phyloP scores from a whole-genome alignment of 345 rosid species.

The Eucalyptus pauciflora region DNA sequence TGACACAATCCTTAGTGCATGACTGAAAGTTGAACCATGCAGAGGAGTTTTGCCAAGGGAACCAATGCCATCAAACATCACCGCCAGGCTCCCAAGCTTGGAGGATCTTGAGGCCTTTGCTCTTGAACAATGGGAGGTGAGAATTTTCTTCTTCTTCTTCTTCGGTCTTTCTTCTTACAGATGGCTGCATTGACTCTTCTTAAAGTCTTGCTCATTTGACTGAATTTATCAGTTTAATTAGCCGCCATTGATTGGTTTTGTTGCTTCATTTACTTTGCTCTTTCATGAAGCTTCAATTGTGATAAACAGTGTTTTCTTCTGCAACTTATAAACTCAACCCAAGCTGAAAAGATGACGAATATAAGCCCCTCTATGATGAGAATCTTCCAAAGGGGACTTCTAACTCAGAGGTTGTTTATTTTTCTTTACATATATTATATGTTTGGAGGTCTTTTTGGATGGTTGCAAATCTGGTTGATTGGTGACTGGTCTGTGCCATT shows the following conservation, averaged over 20 bases:
- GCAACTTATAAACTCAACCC: slow-evolving; percentile 78
- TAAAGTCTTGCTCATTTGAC: neutral
- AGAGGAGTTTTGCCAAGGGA: slow-evolving; percentile 92
- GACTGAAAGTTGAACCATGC: slow-evolving; percentile 3
- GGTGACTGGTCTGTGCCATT: neutral
- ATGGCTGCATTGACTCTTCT: neutral
- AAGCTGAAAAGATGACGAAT: slow-evolving; percentile 53
- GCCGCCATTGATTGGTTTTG: neutral
- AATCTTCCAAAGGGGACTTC: slow-evolving; percentile 83
- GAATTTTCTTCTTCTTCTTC: slow-evolving; percentile 11
- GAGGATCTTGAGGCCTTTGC: slow-evolving; percentile 81
- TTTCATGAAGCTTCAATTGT: slow-evolving; percentile 17
- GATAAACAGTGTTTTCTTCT: slow-evolving; percentile 75
- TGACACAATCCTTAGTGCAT: neutral
- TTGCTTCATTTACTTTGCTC: slow-evolving; percentile 2
- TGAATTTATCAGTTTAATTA: neutral
- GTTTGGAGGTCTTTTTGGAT: neutral
- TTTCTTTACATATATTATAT: neutral
- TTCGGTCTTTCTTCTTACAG: neutral
- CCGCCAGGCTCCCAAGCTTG: slow-evolving; percentile 54
- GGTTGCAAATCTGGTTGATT: neutral
- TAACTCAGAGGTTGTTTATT: slow-evolving; percentile 54
- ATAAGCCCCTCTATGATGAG: slow-evolving; percentile 90
- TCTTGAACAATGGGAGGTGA: slow-evolving; percentile 90
- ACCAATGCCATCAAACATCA: slow-evolving; percentile 54